These are phyloP conservation scores for Rhypophila decipiens DNA, from an alignment of 495 filamentous ascomycete species.

Conservation along the genomic window DNA sequence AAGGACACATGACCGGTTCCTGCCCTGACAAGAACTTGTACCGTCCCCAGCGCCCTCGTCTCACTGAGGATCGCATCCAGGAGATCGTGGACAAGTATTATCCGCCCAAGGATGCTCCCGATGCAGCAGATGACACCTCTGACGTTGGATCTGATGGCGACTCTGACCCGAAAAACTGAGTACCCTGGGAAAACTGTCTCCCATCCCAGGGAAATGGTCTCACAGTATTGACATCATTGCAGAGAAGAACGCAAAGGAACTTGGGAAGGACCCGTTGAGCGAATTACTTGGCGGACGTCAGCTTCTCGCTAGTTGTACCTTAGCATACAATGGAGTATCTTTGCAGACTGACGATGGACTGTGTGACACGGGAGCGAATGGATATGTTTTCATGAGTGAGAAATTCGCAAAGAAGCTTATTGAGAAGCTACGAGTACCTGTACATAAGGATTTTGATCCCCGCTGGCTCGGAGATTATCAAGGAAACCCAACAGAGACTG, in stretches of 20 bases:
- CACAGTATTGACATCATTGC: background rate
- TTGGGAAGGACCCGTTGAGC: background rate
- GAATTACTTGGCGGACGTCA: background rate
- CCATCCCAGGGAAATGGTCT: background rate
- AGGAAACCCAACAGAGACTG: background rate
- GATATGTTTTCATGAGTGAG: background rate
- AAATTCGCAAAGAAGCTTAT: background rate
- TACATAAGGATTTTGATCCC: background rate
- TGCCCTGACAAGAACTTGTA: background rate
- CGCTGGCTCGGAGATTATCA: background rate
- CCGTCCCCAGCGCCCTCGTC: background rate
- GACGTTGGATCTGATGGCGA: background rate
- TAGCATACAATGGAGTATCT: slow-evolving; percentile 1
- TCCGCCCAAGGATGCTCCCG: background rate
- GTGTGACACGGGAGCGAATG: background rate
- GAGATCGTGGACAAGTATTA: background rate
- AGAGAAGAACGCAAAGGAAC: background rate
- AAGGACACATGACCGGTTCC: background rate
- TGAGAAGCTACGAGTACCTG: background rate
- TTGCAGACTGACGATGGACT: background rate
- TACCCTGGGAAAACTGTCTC: slow-evolving; percentile 1
- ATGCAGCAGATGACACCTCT: background rate
- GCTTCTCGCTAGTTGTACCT: background rate
- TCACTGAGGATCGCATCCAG: background rate
- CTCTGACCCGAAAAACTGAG: slow-evolving; percentile 1